Evolutionary conservation across 345 rosid genomes (phyloP).

Genomic region (Kandelia obovata): DNA sequence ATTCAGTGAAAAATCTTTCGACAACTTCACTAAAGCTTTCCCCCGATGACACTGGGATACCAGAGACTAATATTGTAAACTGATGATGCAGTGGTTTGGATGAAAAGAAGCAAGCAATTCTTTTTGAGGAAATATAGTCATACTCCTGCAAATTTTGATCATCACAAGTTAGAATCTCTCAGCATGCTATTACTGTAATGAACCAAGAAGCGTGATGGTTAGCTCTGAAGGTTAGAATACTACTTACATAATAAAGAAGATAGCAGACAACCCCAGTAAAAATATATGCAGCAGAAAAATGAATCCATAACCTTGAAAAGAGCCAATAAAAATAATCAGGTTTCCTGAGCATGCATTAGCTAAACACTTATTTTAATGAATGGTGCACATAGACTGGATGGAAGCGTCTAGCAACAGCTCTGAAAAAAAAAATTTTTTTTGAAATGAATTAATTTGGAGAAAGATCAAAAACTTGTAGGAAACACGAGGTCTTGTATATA

Average conservation of each 20-base stretch:
- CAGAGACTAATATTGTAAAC: slow-evolving; percentile 69
- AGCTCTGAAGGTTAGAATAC: slow-evolving; percentile 14
- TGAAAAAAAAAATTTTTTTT: not conserved
- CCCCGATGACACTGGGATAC: slow-evolving; percentile 53
- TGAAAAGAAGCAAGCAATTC: slow-evolving; percentile 61
- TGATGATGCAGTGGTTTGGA: slow-evolving; percentile 74
- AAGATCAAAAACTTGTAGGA: not conserved
- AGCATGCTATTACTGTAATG: slow-evolving; percentile 6
- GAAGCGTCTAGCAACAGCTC: not conserved
- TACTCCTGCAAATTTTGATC: slow-evolving; percentile 55
- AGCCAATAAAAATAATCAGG: slow-evolving; percentile 30
- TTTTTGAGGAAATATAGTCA: slow-evolving; percentile 50
- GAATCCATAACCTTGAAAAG: slow-evolving; percentile 84
- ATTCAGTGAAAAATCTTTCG: slow-evolving; percentile 70
- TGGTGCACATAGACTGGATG: not conserved
- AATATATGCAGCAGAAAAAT: slow-evolving; percentile 81
- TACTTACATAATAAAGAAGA: slow-evolving; percentile 76
- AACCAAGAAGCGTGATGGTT: slow-evolving; percentile 12
- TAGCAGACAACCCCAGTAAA: slow-evolving; percentile 86
- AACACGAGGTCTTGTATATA: not conserved
- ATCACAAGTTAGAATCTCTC: slow-evolving; percentile 13
- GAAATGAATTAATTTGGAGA: not conserved
- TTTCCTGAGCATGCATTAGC: slow-evolving; percentile 9
- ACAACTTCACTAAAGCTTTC: slow-evolving; percentile 59
- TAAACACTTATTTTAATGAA: slow-evolving; percentile 9